phyloP scores from a whole-genome alignment of 495 filamentous ascomycete species.

The Penicillium antarcticum region DNA sequence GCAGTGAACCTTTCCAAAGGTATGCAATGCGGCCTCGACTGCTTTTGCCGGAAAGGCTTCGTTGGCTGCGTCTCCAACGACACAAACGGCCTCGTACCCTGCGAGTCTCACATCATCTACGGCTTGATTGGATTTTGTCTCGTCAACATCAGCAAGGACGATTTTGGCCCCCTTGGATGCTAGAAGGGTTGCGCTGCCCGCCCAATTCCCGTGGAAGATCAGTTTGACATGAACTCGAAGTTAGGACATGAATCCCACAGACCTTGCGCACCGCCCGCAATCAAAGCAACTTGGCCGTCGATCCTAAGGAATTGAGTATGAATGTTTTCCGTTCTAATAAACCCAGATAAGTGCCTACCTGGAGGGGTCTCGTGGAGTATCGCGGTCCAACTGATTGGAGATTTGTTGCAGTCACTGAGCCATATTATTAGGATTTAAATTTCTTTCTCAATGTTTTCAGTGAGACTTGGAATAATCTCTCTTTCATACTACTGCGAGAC shows the following conservation, averaged over 20 bases:
- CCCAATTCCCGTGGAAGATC: slow-evolving; percentile 57
- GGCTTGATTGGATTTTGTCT: slow-evolving; percentile 51
- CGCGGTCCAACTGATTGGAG: slow-evolving; percentile 62
- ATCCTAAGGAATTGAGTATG: slow-evolving; percentile 47
- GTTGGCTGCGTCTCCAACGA: slow-evolving; percentile 34
- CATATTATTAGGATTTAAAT: slow-evolving; percentile 7
- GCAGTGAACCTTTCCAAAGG: slow-evolving; percentile 74
- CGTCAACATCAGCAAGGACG: slow-evolving; percentile 67
- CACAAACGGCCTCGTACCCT: slow-evolving; percentile 56
- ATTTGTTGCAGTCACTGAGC: slow-evolving; percentile 53
- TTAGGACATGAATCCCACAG: slow-evolving; percentile 14
- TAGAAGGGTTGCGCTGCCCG: slow-evolving; percentile 53
- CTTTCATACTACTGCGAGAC: background rate
- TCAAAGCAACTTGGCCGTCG: slow-evolving; percentile 64
- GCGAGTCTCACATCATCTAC: slow-evolving; percentile 56
- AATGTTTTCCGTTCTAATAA: background rate
- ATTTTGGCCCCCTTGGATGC: slow-evolving; percentile 72
- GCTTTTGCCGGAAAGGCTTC: slow-evolving; percentile 26
- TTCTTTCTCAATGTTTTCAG: background rate
- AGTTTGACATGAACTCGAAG: background rate
- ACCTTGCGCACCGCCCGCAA: slow-evolving; percentile 70
- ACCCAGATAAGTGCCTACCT: background rate
- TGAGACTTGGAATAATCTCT: background rate
- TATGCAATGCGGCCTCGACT: slow-evolving; percentile 61
- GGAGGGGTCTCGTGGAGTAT: slow-evolving; percentile 23